Conservation (phyloP, 768 basidiomycete species). For the Heimioporus sp. region DNA sequence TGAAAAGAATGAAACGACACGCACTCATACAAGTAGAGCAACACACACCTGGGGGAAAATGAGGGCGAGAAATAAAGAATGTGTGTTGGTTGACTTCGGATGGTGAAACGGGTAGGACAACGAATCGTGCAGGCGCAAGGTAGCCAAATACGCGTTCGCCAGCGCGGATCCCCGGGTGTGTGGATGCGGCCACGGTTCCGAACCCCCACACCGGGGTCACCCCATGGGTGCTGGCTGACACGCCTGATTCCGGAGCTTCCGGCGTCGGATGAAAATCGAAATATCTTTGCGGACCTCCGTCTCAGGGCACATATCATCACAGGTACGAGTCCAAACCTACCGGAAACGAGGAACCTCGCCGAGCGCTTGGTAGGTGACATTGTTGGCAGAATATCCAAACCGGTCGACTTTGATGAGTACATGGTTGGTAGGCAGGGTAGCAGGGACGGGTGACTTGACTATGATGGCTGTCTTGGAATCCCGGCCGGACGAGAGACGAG, state of each 20-base stretch:
- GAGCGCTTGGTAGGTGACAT: constrained; percentile 63
- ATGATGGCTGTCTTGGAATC: constrained; percentile 29
- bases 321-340: constrained; percentile 17
- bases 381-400: constrained; percentile 73
- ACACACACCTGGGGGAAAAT: constrained; percentile 53
- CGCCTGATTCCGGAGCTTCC: constrained; percentile 24
- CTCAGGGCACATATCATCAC: background rate
- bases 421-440: constrained; percentile 38
- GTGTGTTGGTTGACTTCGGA: constrained; percentile 49
- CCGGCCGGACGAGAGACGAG: constrained; percentile 36
- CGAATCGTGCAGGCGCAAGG: constrained; percentile 56
- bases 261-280: constrained; percentile 65
- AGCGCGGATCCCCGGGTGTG: constrained; percentile 42
- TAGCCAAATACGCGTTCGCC: constrained; percentile 66
- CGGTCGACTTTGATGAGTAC: constrained; percentile 58
- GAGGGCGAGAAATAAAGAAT: constrained; percentile 58
- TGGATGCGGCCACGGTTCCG: constrained; percentile 52
- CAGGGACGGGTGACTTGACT: constrained; percentile 20
- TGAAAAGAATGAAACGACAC: constrained; percentile 16
- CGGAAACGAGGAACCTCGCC: constrained; percentile 42
- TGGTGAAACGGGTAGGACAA: constrained; percentile 51
- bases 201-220: constrained; percentile 75
- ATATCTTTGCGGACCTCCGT: constrained; percentile 42
- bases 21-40: background rate
- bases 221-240: constrained; percentile 53